A percentile compares a stretch with the other conserved stretches of the same genome.
phyloP scores from a whole-genome alignment of 805 yeast genomes.

The Kodamaea neixiangensis region DNA sequence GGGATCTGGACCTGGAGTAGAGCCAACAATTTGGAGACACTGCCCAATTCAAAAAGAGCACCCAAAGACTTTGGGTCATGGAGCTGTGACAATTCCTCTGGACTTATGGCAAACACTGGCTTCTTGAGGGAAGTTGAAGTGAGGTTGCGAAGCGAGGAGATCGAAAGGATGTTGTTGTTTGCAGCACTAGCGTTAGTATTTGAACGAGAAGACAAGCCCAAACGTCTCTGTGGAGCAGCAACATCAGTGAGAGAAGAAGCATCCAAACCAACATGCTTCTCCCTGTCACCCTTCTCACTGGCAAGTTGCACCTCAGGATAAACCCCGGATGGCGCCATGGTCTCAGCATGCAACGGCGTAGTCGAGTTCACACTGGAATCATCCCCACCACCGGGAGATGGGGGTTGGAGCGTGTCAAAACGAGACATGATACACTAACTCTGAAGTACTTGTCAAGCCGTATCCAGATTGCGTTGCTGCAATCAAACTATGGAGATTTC shows the following conservation, averaged over 20 bases:
- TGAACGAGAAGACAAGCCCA: background rate
- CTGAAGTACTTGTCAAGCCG: background rate
- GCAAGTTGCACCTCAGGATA: background rate
- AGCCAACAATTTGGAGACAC: slow-evolving; percentile 35
- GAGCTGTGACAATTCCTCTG: slow-evolving; percentile 42
- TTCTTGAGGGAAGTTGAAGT: background rate
- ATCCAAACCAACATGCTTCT: background rate
- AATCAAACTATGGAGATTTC: background rate
- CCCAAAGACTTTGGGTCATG: slow-evolving; percentile 65
- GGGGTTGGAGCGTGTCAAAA: background rate
- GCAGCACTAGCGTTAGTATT: background rate
- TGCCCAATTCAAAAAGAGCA: slow-evolving; percentile 46
- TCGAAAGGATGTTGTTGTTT: background rate
- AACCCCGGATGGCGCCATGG: background rate
- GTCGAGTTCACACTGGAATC: slow-evolving; percentile 14
- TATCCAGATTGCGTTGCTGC: background rate
- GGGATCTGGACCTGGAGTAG: slow-evolving; percentile 37
- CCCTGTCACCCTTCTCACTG: background rate
- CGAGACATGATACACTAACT: background rate
- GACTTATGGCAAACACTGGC: slow-evolving; percentile 14
- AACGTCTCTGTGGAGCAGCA: background rate
- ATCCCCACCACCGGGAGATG: slow-evolving; percentile 1
- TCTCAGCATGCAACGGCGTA: slow-evolving; percentile 1
- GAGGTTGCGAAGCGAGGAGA: background rate
- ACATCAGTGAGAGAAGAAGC: background rate